Conservation (phyloP, 352 stramenopile genomes). For the Blastocystis sp. region DNA sequence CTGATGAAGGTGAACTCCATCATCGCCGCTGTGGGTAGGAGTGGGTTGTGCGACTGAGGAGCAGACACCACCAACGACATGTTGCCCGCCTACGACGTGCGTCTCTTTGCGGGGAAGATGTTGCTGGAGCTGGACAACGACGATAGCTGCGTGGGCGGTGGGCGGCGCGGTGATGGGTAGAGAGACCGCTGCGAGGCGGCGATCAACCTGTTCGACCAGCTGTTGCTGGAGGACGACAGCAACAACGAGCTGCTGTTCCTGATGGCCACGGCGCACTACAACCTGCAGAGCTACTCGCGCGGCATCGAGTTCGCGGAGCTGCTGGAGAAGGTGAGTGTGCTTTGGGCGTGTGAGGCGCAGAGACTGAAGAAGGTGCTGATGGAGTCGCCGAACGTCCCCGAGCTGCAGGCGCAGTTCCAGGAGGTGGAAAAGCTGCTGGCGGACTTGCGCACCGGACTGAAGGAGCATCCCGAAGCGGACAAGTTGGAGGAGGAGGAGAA, state of each 20-base stretch:
- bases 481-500: conserved; percentile 4
- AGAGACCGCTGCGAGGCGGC: conserved; percentile 42
- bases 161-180: background rate
- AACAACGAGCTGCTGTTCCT: conserved; percentile 55
- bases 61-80: conserved; percentile 46
- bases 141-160: conserved; percentile 10
- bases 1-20: conserved; percentile 52
- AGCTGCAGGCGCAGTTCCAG: conserved; percentile 40
- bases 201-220: conserved; percentile 48
- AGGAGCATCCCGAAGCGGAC: background rate
- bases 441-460: conserved; percentile 12
- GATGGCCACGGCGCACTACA: conserved; percentile 53
- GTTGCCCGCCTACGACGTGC: conserved; percentile 38
- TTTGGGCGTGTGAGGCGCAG: background rate
- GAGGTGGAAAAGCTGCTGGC: conserved; percentile 31
- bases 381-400: background rate
- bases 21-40: conserved; percentile 1
- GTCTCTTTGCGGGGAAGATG: conserved; percentile 55
- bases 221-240: conserved; percentile 48
- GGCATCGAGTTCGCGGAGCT: conserved; percentile 34
- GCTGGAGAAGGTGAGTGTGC: conserved; percentile 6
- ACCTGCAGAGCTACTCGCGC: conserved; percentile 52
- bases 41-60: background rate
- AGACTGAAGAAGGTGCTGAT: conserved; percentile 43
- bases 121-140: conserved; percentile 53